These are phyloP conservation scores for Domatiomyces catenatus DNA, from an alignment of 2,329 filamentous ascomycete genomes.

Conservation along the genomic window DNA sequence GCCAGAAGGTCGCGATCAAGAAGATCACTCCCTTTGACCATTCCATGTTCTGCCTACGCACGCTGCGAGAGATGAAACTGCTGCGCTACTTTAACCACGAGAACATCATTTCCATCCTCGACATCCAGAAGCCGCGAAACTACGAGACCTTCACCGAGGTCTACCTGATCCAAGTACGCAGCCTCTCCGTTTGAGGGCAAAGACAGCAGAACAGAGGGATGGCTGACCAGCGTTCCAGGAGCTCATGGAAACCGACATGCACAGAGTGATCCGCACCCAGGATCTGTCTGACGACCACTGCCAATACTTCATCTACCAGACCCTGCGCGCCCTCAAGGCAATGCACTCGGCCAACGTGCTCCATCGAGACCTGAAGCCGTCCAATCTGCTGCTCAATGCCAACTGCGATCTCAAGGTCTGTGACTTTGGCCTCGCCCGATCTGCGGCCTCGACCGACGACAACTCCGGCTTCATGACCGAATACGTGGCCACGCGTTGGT, in stretches of 20 bases:
- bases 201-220: too few species aligned
- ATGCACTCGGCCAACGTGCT: slow-evolving; percentile 99
- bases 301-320: slow-evolving; percentile 99
- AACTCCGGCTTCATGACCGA: slow-evolving; percentile 99
- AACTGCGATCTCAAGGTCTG: slow-evolving; percentile 99
- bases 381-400: slow-evolving; percentile 89
- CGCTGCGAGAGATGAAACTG: slow-evolving; percentile 97
- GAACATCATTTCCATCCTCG: slow-evolving; percentile 98
- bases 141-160: slow-evolving; percentile 96
- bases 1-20: slow-evolving; percentile 98
- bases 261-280: slow-evolving; percentile 94
- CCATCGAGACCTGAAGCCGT: slow-evolving; percentile 93
- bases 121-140: slow-evolving; percentile 94
- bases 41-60: slow-evolving; percentile 95
- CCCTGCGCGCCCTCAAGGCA: slow-evolving; percentile 87
- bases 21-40: slow-evolving; percentile 99
- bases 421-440: slow-evolving; percentile 91
- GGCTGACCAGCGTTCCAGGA: slow-evolving; percentile 41
- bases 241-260: slow-evolving; percentile 99
- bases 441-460: slow-evolving; percentile 91
- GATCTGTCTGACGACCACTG: slow-evolving; percentile 98
- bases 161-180: slow-evolving; percentile 81
- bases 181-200: slow-evolving; percentile 8
- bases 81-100: slow-evolving; percentile 98
- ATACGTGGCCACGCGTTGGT: slow-evolving; percentile 99